Conservation (phyloP, 768 basidiomycete genomes). For the Mycena amicta region DNA sequence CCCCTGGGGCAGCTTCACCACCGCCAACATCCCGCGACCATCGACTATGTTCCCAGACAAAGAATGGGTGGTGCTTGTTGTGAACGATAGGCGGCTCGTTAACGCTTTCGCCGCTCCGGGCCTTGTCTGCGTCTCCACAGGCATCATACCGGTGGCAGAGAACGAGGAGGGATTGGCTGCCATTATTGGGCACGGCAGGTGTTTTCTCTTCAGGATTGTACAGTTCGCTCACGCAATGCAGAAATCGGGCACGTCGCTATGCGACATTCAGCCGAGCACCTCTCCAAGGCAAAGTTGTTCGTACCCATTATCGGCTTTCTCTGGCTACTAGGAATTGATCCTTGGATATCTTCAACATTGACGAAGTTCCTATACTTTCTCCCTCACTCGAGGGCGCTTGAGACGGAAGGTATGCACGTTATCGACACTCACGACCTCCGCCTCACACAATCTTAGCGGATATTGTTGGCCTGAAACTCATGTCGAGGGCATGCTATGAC, state of each 20-base stretch:
- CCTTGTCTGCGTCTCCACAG: slow-evolving; percentile 19
- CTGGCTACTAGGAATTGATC: slow-evolving; percentile 55
- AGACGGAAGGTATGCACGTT: slow-evolving; percentile 66
- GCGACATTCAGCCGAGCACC: slow-evolving; percentile 13
- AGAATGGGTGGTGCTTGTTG: slow-evolving; percentile 21
- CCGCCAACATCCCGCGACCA: slow-evolving; percentile 8
- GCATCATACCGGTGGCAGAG: slow-evolving; percentile 18
- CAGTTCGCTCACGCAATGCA: too few species aligned
- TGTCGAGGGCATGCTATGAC: slow-evolving; percentile 85
- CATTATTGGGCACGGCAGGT: slow-evolving; percentile 20
- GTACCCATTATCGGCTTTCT: slow-evolving; percentile 45
- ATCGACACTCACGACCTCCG: background rate
- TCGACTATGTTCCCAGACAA: slow-evolving; percentile 5
- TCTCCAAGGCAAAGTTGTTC: slow-evolving; percentile 5
- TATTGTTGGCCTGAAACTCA: slow-evolving; percentile 78
- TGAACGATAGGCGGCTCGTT: slow-evolving; percentile 13
- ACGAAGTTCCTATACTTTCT: slow-evolving; percentile 62
- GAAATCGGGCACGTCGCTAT: slow-evolving; percentile 20
- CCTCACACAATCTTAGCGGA: slow-evolving; percentile 58
- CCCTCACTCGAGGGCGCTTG: slow-evolving; percentile 82
- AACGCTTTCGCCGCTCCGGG: slow-evolving; percentile 22
- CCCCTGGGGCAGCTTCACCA: background rate
- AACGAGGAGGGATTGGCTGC: slow-evolving; percentile 21
- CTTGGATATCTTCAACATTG: slow-evolving; percentile 50
- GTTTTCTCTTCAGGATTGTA: too few species aligned